Evolutionary conservation across 2,329 filamentous ascomycete species (phyloP).

Genomic region (Aspergillus fijiensis): DNA sequence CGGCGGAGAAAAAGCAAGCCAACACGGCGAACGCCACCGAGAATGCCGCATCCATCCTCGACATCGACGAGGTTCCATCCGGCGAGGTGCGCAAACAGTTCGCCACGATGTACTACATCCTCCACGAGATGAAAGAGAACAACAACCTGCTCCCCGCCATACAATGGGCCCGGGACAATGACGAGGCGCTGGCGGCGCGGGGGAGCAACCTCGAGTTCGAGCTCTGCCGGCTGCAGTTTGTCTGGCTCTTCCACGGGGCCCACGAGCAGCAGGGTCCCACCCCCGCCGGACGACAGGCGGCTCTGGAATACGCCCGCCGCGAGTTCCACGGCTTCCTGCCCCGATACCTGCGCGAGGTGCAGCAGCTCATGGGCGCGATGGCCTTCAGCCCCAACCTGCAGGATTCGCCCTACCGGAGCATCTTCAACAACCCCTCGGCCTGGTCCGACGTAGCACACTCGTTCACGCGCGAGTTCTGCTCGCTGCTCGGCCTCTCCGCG

Average conservation of each 20-base stretch:
- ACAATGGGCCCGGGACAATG: slow-evolving; percentile 75
- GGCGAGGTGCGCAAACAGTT: slow-evolving; percentile 77
- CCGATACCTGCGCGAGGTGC: slow-evolving; percentile 75
- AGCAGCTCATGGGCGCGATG: slow-evolving; percentile 77
- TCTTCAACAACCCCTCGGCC: slow-evolving; percentile 72
- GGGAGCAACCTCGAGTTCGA: slow-evolving; percentile 96
- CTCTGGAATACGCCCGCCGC: slow-evolving; percentile 71
- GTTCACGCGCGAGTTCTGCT: slow-evolving; percentile 94
- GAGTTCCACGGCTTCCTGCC: slow-evolving; percentile 73
- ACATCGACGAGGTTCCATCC: slow-evolving; percentile 60
- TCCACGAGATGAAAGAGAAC: slow-evolving; percentile 70
- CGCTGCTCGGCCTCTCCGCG: slow-evolving; percentile 80
- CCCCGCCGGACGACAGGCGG: slow-evolving; percentile 45
- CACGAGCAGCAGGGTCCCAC: slow-evolving; percentile 52
- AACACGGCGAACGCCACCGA: slow-evolving; percentile 34
- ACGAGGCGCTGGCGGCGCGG: slow-evolving; percentile 68
- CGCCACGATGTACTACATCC: slow-evolving; percentile 83
- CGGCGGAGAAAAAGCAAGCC: slow-evolving; percentile 33
- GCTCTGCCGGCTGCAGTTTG: slow-evolving; percentile 81
- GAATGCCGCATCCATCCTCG: slow-evolving; percentile 46
- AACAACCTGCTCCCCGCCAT: slow-evolving; percentile 81
- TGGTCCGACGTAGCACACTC: slow-evolving; percentile 83
- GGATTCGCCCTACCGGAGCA: slow-evolving; percentile 72
- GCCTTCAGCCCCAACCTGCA: slow-evolving; percentile 73
- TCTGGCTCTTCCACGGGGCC: slow-evolving; percentile 78